These are phyloP conservation scores for Aspergillus tamarii DNA, from an alignment of 2,329 filamentous ascomycete species.

Conservation along the genomic window DNA sequence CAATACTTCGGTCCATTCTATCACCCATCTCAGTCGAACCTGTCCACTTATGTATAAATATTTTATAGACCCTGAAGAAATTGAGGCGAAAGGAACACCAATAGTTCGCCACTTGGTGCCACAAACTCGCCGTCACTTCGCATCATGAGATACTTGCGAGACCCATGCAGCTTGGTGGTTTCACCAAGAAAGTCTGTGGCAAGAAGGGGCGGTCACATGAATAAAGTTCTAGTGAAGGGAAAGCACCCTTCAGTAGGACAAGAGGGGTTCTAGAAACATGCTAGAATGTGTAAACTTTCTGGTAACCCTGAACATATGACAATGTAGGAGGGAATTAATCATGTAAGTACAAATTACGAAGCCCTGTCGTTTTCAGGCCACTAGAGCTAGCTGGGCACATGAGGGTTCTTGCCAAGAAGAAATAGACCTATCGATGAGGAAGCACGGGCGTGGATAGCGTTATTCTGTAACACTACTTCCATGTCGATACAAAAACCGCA, in stretches of 20 bases:
- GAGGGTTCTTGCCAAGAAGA: background rate
- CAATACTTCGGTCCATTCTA: background rate
- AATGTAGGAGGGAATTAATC: background rate
- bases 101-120: background rate
- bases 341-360: too few species aligned
- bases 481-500: background rate
- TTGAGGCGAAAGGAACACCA: background rate
- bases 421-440: background rate
- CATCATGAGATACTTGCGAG: background rate
- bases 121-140: background rate
- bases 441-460: background rate
- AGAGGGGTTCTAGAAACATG: slow-evolving; percentile 19
- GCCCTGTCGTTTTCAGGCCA: background rate
- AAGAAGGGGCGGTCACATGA: slow-evolving; percentile 16
- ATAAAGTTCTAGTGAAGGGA: background rate
- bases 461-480: background rate
- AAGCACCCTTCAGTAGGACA: background rate
- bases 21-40: background rate
- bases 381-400: background rate
- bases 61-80: background rate
- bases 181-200: background rate
- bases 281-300: slow-evolving; percentile 12
- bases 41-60: background rate
- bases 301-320: background rate
- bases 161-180: slow-evolving; percentile 1